phyloP scores from a whole-genome alignment of 495 filamentous ascomycete genomes.

The Podospora tetraspora region DNA sequence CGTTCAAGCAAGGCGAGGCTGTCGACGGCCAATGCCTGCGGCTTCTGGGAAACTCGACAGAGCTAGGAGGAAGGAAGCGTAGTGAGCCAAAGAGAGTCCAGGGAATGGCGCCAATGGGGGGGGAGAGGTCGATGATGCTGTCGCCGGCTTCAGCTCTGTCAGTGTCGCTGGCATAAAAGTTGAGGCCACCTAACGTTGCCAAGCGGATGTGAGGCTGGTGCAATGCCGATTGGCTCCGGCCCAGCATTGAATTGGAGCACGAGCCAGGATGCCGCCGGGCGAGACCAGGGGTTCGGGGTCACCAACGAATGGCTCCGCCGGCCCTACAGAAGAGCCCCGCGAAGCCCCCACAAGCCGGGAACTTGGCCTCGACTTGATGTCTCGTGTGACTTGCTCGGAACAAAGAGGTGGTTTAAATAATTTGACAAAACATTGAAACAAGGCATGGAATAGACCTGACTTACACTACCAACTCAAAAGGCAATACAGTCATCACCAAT shows the following conservation, averaged over 20 bases:
- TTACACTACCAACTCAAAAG: not conserved
- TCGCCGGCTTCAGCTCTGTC: not conserved
- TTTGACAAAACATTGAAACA: not conserved
- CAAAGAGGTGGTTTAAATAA: not conserved
- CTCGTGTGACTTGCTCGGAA: not conserved
- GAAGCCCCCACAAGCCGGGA: not conserved
- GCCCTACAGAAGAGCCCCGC: not conserved
- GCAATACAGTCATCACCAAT: no score
- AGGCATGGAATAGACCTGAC: not conserved
- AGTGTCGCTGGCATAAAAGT: slow-evolving; percentile 12
- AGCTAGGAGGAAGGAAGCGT: not conserved
- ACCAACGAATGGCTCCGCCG: not conserved
- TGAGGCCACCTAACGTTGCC: slow-evolving; percentile 28
- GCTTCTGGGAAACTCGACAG: not conserved
- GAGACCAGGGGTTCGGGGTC: not conserved
- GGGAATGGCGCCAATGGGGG: not conserved
- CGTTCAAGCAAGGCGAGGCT: slow-evolving; percentile 1
- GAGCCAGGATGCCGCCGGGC: not conserved
- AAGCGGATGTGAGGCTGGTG: slow-evolving; percentile 8
- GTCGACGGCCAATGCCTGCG: not conserved
- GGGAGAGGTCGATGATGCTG: not conserved
- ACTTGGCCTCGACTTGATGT: not conserved
- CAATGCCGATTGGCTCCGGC: slow-evolving; percentile 11
- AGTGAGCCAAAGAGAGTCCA: not conserved
- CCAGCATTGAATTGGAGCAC: not conserved